These are phyloP conservation scores for Colletotrichum sp. DNA, from an alignment of 2,329 filamentous ascomycete species.

Conservation along the genomic window DNA sequence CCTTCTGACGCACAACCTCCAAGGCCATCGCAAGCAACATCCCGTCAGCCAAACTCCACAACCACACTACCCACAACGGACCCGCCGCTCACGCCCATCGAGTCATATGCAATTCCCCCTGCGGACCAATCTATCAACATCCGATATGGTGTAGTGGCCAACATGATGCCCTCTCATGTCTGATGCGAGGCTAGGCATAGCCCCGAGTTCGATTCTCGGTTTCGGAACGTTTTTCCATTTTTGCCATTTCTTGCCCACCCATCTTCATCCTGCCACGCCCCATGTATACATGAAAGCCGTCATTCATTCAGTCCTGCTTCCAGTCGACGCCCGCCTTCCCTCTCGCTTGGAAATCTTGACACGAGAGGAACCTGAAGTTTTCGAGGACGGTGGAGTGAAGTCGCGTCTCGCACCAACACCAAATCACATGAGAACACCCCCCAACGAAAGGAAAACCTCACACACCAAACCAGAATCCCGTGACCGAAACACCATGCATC, in stretches of 20 bases:
- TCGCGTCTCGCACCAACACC: not conserved
- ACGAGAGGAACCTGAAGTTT: fast-evolving
- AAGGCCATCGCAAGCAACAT: not conserved
- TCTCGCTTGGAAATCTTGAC: not conserved
- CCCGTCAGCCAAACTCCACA: not conserved
- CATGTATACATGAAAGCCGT: not conserved
- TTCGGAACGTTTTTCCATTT: not conserved
- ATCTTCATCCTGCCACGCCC: too few species aligned
- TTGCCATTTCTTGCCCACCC: not conserved
- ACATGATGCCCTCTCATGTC: slow-evolving; percentile 17
- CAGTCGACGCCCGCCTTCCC: not conserved
- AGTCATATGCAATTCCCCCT: not conserved
- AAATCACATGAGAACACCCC: not conserved
- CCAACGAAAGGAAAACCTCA: not conserved
- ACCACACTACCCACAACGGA: not conserved
- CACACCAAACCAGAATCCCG: not conserved
- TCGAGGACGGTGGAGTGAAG: not conserved
- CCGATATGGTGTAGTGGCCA: slow-evolving; percentile 20
- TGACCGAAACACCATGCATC: not conserved
- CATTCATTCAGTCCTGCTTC: not conserved
- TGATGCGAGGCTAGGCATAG: slow-evolving; percentile 10
- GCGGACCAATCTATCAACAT: fast-evolving
- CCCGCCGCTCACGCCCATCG: not conserved
- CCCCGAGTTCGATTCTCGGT: slow-evolving; percentile 20
- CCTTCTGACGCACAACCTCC: not conserved